Evolutionary conservation across 2,329 filamentous ascomycete species (phyloP).

Genomic region (Penicillium fuscoglaucum): DNA sequence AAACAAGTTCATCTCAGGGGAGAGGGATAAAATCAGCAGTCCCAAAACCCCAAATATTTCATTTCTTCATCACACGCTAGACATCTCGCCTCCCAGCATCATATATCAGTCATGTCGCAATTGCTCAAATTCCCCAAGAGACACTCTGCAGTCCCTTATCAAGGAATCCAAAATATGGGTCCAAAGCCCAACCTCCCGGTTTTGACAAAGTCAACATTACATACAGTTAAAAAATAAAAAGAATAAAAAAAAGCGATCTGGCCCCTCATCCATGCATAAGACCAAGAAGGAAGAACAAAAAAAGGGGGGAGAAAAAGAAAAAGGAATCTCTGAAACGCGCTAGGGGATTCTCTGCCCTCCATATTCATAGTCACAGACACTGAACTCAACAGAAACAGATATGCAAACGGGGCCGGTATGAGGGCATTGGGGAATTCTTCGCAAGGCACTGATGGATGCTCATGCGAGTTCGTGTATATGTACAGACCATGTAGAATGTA

Average conservation of each 20-base stretch:
- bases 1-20: not conserved
- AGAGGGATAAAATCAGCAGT: not conserved
- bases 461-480: constrained; percentile 30
- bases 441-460: constrained; percentile 18
- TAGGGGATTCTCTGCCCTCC: not conserved
- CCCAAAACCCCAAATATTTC: constrained; percentile 16
- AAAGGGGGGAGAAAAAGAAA: constrained; percentile 8
- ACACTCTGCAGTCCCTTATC: constrained; percentile 3
- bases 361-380: constrained; percentile 4
- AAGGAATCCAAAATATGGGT: constrained; percentile 7
- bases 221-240: constrained; percentile 22
- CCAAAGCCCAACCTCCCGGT: constrained; percentile 7
- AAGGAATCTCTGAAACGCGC: not conserved
- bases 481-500: constrained; percentile 36
- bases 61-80: constrained; percentile 22
- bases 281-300: constrained; percentile 13
- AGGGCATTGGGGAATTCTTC: not conserved
- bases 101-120: constrained; percentile 20
- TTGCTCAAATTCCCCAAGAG: constrained; percentile 7
- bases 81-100: constrained; percentile 14
- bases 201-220: constrained; percentile 25
- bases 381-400: constrained; percentile 6
- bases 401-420: not conserved
- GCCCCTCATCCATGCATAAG: constrained; percentile 10
- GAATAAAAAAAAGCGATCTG: constrained; percentile 1